phyloP scores from a whole-genome alignment of 2,329 filamentous ascomycete genomes.

The Teratosphaeria pseudoeucalypti region DNA sequence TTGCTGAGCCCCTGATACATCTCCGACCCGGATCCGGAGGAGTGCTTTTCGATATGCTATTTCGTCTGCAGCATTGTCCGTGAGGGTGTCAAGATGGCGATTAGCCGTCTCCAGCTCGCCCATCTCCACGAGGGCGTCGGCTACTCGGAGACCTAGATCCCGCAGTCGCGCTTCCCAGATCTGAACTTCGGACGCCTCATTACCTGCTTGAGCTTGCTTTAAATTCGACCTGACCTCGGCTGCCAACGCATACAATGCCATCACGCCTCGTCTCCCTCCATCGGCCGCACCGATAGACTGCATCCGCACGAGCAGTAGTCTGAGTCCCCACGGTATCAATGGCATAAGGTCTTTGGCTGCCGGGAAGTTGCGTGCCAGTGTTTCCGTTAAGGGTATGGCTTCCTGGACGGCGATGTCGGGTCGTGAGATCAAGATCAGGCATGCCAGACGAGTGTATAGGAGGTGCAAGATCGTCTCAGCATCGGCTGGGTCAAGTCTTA shows the following conservation, averaged over 20 bases:
- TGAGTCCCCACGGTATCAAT: constrained; percentile 79
- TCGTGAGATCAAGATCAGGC: constrained; percentile 68
- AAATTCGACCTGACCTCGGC: constrained; percentile 20
- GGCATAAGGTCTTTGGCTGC: constrained; percentile 44
- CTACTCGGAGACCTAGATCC: constrained; percentile 60
- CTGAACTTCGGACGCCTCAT: constrained; percentile 46
- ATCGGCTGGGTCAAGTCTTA: constrained; percentile 43
- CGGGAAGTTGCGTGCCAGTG: constrained; percentile 34
- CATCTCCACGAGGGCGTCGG: constrained; percentile 68
- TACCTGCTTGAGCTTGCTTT: constrained; percentile 29
- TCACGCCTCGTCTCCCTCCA: constrained; percentile 62
- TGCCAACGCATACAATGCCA: constrained; percentile 79
- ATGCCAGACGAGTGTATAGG: constrained; percentile 71
- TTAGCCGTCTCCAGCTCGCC: constrained; percentile 74
- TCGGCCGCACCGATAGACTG: constrained; percentile 82
- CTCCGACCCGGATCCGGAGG: constrained; percentile 68
- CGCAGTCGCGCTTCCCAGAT: constrained; percentile 63
- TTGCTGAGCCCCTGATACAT: constrained; percentile 42
- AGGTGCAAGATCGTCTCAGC: constrained; percentile 60
- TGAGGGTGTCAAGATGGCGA: constrained; percentile 56
- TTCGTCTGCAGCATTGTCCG: constrained; percentile 33
- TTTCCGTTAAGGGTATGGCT: constrained; percentile 51
- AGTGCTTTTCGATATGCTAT: constrained; percentile 43
- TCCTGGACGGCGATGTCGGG: constrained; percentile 47
- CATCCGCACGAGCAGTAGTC: constrained; percentile 71